phyloP scores from a whole-genome alignment of 2,329 filamentous ascomycete genomes.

The Fusarium begoniae region DNA sequence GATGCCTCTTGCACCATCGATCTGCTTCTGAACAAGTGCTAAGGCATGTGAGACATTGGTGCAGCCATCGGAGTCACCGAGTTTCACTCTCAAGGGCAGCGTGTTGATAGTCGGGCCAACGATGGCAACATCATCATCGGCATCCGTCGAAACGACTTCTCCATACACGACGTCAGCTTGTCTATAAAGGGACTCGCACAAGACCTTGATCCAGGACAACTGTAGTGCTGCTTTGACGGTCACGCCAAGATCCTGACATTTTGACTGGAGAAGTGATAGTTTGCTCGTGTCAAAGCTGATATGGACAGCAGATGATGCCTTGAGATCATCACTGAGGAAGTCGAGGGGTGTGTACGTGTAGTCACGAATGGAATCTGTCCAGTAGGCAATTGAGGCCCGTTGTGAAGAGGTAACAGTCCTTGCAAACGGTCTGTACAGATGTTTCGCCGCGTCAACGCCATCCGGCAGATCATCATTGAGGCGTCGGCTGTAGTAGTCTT shows the following conservation, averaged over 20 bases:
- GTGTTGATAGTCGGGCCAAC: slow-evolving; percentile 22
- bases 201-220: slow-evolving; percentile 9
- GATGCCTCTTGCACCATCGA: slow-evolving; percentile 1
- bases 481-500: neutral
- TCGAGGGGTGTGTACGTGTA: slow-evolving; percentile 2
- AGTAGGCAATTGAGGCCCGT: neutral
- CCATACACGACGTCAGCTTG: slow-evolving; percentile 11
- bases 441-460: neutral
- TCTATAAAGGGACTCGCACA: neutral
- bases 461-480: neutral
- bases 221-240: slow-evolving; percentile 8
- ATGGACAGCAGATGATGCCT: slow-evolving; percentile 9
- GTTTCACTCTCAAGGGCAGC: neutral
- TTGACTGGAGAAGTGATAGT: neutral
- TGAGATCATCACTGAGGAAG: neutral
- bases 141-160: slow-evolving; percentile 1
- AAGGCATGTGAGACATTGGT: neutral
- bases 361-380: neutral
- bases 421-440: slow-evolving; percentile 13
- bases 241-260: neutral
- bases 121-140: neutral
- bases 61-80: fast-evolving
- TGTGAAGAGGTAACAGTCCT: neutral
- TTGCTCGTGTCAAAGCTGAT: neutral
- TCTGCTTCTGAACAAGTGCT: neutral